Base-by-base conservation (phyloP, 2,329 filamentous ascomycete species). In the Colletotrichum acutatum region DNA sequence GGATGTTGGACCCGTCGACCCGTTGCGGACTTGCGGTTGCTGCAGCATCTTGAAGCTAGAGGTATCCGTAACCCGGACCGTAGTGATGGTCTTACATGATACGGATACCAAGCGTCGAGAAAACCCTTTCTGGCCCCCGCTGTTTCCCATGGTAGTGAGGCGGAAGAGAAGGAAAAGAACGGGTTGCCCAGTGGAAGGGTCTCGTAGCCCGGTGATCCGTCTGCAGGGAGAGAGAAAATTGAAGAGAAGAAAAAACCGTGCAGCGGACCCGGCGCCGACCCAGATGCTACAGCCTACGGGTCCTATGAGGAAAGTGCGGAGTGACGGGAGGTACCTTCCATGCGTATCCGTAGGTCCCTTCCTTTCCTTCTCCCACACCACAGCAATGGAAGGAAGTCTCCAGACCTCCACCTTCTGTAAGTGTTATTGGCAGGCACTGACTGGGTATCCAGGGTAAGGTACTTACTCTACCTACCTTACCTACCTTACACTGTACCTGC, bases 111-210 rank as follows among this genome's bases (percentile, higher is more conserved):
- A 63, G 42, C 60, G 42, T 63, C 26, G 22, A 61, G n/a, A 26
- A 30, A 64, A 70, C 22, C 37, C 52, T 69, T 63, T 37, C 46
- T 59, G 42, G n/a, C 32, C 58, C 70, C 67, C 54, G 59, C 61
- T 67, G 60, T 65, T 66, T 53, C 60, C 60, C 58, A 54, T 60
- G 54, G 22, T 26, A 63, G 60, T 24, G 60, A 53, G 60, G 60
- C 60, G 60, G 42, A 53, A 52, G 26, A 42, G 9, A 63, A 63
- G 60, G 66, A 32, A 68, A 68, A 72, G 26, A 28, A 54, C 70
- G 70, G 70, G 70, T 72, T 72, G 70, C 70, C 62, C 60, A 56
- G 70, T 72, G 70, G 49, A 72, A 70, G 70, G 66, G 66, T 63
- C 63, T 69, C 24, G 70, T 70, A 22, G 70, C 60, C 60, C 28